Base-by-base conservation (phyloP, 2,329 filamentous ascomycete genomes). In the Hymenoscyphus repandus region DNA sequence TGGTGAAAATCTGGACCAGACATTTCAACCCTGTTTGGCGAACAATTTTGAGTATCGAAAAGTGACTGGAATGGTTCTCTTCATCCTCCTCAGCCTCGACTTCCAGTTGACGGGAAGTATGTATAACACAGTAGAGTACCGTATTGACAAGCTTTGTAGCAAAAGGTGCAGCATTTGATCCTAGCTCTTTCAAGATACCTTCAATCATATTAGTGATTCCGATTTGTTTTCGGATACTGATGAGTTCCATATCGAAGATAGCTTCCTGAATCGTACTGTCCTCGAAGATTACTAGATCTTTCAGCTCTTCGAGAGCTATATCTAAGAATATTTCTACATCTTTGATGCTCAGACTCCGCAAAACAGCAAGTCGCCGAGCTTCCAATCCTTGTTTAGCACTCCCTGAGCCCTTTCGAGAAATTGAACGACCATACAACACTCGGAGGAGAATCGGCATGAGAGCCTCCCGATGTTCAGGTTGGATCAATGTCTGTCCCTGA, bases 121-220 rank as follows among this genome's bases (percentile, higher is more conserved):
- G 80, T 41, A 95, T 76, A 27, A 93, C 73, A 65, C 90, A 96
- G 65, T 90, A 92, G 1, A 97, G 71, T 0, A 95, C 77, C 0
- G 90, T 81, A 60, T 92, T 83, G 55, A 92, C 74, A 4, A 97
- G 75, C 11, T 77, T 78, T 13, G 78, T 72, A 44, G 85, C 78
- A 60, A 88, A 92, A 0, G 82, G 78, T 2, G 75, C 69, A 48
- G 95, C 81, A 48, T 84, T 85, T 5, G 79, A 82, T 47, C 91
- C 90, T 33, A 97, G 78, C 47, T 93, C 90, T 51, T 86, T 86
- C 53, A 97, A 82, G 66, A 97, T 82, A 10, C 92, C 83, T 53
- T 90, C 85, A 45, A 93, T 77, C 89, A 97, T 93, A 65, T 95
- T 95, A 46, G 96, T 72, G 65, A 96, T 82, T 73, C 95, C 93